Percentiles rank a stretch among this genome's conserved stretches.
Conservation (phyloP, 1,139 yeast genomes). For the Yamadazyma diospyri region DNA sequence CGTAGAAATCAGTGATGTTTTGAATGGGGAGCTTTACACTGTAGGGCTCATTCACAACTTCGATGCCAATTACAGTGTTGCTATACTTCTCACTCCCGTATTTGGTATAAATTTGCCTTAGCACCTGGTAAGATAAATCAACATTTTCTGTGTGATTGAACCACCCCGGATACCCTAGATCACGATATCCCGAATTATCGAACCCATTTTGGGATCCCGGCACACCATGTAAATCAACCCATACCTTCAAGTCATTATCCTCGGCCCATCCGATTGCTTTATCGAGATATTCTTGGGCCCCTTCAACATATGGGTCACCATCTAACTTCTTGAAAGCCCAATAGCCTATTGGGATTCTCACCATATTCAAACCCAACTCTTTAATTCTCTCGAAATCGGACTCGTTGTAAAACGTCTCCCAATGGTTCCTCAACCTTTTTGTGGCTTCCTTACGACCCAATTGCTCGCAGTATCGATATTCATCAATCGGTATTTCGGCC, state of each 20-base stretch:
- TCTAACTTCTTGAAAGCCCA: conserved; percentile 77
- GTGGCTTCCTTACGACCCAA: conserved; percentile 63
- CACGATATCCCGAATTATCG: conserved; percentile 89
- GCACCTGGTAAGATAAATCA: conserved; percentile 49
- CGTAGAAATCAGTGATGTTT: conserved; percentile 54
- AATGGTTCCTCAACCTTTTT: conserved; percentile 58
- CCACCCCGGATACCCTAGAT: conserved; percentile 40
- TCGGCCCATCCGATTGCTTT: conserved; percentile 76
- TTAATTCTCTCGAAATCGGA: conserved; percentile 64
- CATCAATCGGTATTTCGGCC: conserved; percentile 72
- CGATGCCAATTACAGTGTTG: conserved; percentile 80
- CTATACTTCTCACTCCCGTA: conserved; percentile 56
- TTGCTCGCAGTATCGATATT: conserved; percentile 62
- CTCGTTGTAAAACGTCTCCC: conserved; percentile 77
- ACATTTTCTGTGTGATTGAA: conserved; percentile 51
- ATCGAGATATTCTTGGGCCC: conserved; percentile 73
- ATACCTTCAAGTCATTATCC: conserved; percentile 61
- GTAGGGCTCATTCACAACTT: conserved; percentile 85
- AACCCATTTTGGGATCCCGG: conserved; percentile 97
- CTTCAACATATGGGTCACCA: conserved; percentile 84
- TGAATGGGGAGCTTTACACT: conserved; percentile 61
- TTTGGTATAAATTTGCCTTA: conserved; percentile 45
- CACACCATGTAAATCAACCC: conserved; percentile 94
- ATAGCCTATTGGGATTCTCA: conserved; percentile 90
- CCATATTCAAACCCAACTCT: conserved; percentile 72